These are phyloP conservation scores for Colletotrichum musicola DNA, from an alignment of 2,329 filamentous ascomycete species.

Conservation along the genomic window DNA sequence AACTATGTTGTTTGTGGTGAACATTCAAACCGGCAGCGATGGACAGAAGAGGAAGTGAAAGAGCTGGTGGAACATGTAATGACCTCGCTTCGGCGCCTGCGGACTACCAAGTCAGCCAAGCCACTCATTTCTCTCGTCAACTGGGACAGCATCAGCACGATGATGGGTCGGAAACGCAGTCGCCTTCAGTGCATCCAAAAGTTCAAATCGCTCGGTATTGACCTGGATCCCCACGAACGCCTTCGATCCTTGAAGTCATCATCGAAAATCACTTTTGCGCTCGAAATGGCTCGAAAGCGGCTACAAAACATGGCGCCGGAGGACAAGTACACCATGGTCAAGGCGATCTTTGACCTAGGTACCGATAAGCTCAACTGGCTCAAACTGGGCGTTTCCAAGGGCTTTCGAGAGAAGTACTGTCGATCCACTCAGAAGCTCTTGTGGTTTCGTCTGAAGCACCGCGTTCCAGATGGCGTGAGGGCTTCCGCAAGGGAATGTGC, in stretches of 20 bases:
- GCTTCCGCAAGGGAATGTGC: constrained; percentile 52
- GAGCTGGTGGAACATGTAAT: constrained; percentile 65
- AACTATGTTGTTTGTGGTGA: constrained; percentile 74
- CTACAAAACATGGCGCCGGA: constrained; percentile 56
- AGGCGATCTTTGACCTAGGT: constrained; percentile 56
- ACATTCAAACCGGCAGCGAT: constrained; percentile 62
- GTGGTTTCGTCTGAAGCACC: constrained; percentile 54
- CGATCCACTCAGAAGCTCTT: constrained; percentile 53
- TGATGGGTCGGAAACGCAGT: constrained; percentile 72
- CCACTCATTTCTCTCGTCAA: constrained; percentile 64
- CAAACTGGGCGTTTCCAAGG: constrained; percentile 44
- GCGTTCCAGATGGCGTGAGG: constrained; percentile 47
- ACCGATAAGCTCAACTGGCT: constrained; percentile 64
- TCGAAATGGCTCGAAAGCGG: constrained; percentile 58
- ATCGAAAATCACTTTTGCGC: constrained; percentile 54
- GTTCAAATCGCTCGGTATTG: constrained; percentile 65
- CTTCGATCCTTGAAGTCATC: constrained; percentile 49
- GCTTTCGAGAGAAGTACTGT: constrained; percentile 55
- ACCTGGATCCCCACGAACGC: constrained; percentile 49
- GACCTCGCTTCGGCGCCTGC: constrained; percentile 63
- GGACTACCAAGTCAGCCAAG: constrained; percentile 50
- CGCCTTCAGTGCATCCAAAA: constrained; percentile 77
- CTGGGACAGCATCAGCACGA: constrained; percentile 74
- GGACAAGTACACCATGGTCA: constrained; percentile 59
- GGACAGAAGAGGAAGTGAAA: constrained; percentile 72